Evolutionary conservation across 805 yeast species (phyloP), one percentile per base, ranked within the genome.

Genomic region (Metschnikowia corniflorae): DNA sequence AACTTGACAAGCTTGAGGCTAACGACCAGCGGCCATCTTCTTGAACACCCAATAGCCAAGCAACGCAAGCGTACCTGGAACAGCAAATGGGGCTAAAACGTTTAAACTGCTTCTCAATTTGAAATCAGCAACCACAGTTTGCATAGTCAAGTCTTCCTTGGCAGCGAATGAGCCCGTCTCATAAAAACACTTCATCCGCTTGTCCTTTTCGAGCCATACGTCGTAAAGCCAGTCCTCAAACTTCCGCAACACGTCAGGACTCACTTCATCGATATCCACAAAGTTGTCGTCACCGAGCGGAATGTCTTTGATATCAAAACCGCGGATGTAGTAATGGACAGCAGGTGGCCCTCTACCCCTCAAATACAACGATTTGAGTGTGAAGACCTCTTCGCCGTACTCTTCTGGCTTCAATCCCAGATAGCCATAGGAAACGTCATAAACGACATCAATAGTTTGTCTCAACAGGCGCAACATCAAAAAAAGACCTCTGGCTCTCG

Each of bases 351-450:
- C 83, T 37, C 71, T 63, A 1, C 96, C 96, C 33, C 68, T 63
- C 6, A 87, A 52, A 53, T 80, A 87, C 26, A 81, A 75, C 20
- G 72, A 67, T 37, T 70, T 68, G 37, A 93, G 65, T 2, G 87
- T 77, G 58, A 74, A 93, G 22, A 71, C 70, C 46, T 80, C 82
- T 57, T 93, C 96, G 2, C 95, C 96, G 53, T 73, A 82, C 42
- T 78, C 80, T 5, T 68, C 68, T 1, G 75, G 60, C 26, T 56
- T 61, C 31, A 86, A 78, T 9, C 88, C 96, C 5, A 81, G 70
- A 59, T 88, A 93, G 1, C 82, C 96, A 27, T 86, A 71, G 0
- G 98, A 86, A 23, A 86, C 61, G 60, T 93, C 97, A 53, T 87
- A 86, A 0, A 93, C 73, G 5, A 68, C 72, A 23, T 73, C 72